Base-by-base conservation (phyloP, 2,329 filamentous ascomycete genomes). In the Xylariales sp. region DNA sequence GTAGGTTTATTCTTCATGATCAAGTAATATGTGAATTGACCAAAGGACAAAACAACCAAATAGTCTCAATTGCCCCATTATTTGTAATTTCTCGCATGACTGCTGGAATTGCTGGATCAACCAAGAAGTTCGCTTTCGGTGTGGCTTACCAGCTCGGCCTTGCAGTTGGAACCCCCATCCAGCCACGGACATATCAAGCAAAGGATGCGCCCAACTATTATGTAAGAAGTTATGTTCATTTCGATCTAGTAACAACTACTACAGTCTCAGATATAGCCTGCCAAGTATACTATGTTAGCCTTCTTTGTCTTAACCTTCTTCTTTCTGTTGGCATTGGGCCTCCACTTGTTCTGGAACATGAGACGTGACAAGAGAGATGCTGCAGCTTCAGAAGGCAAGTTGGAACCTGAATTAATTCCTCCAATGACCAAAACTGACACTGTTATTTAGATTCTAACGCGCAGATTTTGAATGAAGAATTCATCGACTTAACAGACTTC, bases 41-140 rank as follows among this genome's bases (percentile, higher is more conserved):
- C n/a, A n/a, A n/a, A n/a, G n/a, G n/a, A n/a, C n/a, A n/a, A n/a
- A n/a, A n/a, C n/a, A n/a, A n/a, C n/a, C n/a, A 29, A 31, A 31
- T 8, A 33, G 31, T 33, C 17, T 20, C 31, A 2, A 33, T 33
- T 11, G 20, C 18, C n/a, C 15, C 24, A 6, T 20, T 33, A 5
- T 33, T 33, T 20, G 24, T 33, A 6, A 33, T 33, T 15, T 18
- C 31, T 6, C 24, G 24, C 31, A 33, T 33, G 31, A 33, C 31
- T 21, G 31, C 18, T 10, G 31, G 31, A 14, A 14, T 33, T n/a
- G 31, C 31, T 5, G 31, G 31, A 5, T 21, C 31, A 8, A 33
- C 31, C 17, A 33, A 33, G 12, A 33, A 33, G 19, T 33, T 33
- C 8, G 31, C 31, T 3, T 33, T 33, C 17, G 31, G 31, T 11